These are phyloP conservation scores for Moesziomyces antarcticus DNA, from an alignment of 1,284 basidiomycete species.

Conservation along the genomic window DNA sequence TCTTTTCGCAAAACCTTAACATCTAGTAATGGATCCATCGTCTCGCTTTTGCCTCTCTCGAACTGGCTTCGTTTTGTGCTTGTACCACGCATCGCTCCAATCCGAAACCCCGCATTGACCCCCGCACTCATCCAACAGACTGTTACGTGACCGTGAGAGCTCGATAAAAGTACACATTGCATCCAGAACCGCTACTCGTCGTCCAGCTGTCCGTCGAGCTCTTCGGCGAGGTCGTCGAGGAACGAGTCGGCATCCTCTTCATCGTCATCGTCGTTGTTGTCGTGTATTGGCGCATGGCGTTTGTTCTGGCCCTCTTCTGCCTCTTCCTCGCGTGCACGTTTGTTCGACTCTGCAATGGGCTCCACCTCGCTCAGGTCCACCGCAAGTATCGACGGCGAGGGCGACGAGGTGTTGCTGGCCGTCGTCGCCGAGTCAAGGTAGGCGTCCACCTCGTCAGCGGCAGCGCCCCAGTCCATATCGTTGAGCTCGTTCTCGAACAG, in stretches of 20 bases:
- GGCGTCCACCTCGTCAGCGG: conserved; percentile 86
- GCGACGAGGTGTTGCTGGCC: conserved; percentile 39
- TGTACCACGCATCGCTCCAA: no score
- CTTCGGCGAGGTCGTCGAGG: conserved; percentile 57
- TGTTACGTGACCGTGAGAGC: no score
- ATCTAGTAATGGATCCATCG: conserved; percentile 14
- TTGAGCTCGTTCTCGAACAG: conserved; percentile 45
- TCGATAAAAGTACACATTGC: conserved; percentile 17
- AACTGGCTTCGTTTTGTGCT: background rate
- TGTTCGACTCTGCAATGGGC: background rate
- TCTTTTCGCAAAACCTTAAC: background rate
- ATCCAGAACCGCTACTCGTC: conserved; percentile 14
- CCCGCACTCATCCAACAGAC: no score
- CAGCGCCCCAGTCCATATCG: conserved; percentile 75
- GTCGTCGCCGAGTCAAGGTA: conserved; percentile 72
- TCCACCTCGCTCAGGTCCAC: conserved; percentile 41
- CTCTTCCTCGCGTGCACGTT: conserved; percentile 39
- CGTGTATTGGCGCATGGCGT: background rate
- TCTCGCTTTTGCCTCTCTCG: background rate
- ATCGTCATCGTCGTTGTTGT: conserved; percentile 7
- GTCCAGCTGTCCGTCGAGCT: conserved; percentile 59
- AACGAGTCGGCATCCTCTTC: conserved; percentile 52
- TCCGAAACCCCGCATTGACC: no score
- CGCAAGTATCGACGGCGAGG: conserved; percentile 18
- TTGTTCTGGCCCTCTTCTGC: conserved; percentile 10